A percentile compares a stretch with the other conserved stretches of the same genome.
These are phyloP conservation scores for Scutellaria baicalensis DNA, from an alignment of 257 asterid species.

Conservation along the genomic window DNA sequence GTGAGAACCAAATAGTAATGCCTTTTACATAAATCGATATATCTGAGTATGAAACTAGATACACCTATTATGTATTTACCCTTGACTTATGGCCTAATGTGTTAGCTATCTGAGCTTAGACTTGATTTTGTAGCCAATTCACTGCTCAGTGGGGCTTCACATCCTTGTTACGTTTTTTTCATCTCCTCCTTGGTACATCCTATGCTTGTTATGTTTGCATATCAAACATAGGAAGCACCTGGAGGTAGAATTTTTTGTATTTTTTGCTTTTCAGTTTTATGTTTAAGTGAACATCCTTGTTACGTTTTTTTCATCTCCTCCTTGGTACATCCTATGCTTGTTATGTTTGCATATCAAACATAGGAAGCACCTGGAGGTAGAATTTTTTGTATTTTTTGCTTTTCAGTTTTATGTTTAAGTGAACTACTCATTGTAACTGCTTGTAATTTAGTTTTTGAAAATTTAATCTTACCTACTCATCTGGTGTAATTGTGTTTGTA, in stretches of 20 bases:
- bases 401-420: too few species aligned
- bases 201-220: not conserved
- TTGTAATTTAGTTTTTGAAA: too few species aligned
- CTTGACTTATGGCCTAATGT: not conserved
- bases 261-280: too few species aligned
- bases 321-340: not conserved
- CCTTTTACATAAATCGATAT: not conserved
- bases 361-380: too few species aligned
- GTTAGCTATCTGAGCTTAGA: not conserved
- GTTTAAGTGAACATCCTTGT: not conserved
- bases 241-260: too few species aligned
- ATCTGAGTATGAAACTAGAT: not conserved
- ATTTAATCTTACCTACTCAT: too few species aligned
- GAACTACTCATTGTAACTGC: too few species aligned
- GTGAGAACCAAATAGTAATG: not conserved
- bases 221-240: too few species aligned
- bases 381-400: too few species aligned
- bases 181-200: not conserved
- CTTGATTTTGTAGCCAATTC: not conserved
- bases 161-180: not conserved
- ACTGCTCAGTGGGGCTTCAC: not conserved
- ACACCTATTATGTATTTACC: not conserved
- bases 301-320: not conserved
- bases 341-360: not conserved
- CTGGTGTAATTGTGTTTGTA: too few species aligned